Evolutionary conservation across 768 basidiomycete species (phyloP).

Genomic region (Mrakia frigida): DNA sequence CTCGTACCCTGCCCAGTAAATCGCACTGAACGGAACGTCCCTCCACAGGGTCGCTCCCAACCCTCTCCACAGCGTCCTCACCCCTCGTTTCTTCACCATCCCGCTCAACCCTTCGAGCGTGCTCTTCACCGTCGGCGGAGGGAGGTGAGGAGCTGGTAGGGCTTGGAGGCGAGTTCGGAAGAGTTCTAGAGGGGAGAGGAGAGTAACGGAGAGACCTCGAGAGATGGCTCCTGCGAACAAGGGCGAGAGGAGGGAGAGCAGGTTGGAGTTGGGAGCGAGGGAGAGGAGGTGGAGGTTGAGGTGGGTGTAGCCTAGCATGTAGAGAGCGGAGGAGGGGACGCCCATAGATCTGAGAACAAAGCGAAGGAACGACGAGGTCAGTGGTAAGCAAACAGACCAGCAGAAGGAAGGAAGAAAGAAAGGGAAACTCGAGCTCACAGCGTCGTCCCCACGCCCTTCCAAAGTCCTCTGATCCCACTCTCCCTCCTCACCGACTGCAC

Average conservation of each 20-base stretch:
- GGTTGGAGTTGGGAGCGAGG: slow-evolving; percentile 55
- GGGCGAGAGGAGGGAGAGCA: slow-evolving; percentile 55
- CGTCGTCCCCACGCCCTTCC: slow-evolving; percentile 92
- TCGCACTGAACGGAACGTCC: slow-evolving; percentile 93
- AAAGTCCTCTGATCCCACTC: slow-evolving; percentile 78
- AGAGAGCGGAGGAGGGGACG: slow-evolving; percentile 83
- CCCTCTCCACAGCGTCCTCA: slow-evolving; percentile 77
- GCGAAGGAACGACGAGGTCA: background rate
- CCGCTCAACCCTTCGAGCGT: slow-evolving; percentile 50
- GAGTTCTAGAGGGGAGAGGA: slow-evolving; percentile 84
- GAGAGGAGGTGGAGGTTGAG: slow-evolving; percentile 46
- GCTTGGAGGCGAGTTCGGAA: slow-evolving; percentile 90
- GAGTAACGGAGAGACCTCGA: slow-evolving; percentile 68
- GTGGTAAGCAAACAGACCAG: slow-evolving; percentile 1
- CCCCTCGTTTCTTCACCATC: slow-evolving; percentile 61
- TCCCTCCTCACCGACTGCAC: slow-evolving; percentile 69
- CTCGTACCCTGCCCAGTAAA: slow-evolving; percentile 97
- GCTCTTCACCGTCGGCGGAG: slow-evolving; percentile 41
- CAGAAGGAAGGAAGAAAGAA: background rate
- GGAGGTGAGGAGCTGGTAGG: slow-evolving; percentile 34
- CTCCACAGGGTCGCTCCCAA: slow-evolving; percentile 89
- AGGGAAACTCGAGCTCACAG: slow-evolving; percentile 54
- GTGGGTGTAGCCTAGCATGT: slow-evolving; percentile 95
- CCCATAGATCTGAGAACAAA: slow-evolving; percentile 62
- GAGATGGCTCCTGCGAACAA: slow-evolving; percentile 77